Base-by-base conservation (phyloP, 768 basidiomycete genomes). In the Panellus pusillus region DNA sequence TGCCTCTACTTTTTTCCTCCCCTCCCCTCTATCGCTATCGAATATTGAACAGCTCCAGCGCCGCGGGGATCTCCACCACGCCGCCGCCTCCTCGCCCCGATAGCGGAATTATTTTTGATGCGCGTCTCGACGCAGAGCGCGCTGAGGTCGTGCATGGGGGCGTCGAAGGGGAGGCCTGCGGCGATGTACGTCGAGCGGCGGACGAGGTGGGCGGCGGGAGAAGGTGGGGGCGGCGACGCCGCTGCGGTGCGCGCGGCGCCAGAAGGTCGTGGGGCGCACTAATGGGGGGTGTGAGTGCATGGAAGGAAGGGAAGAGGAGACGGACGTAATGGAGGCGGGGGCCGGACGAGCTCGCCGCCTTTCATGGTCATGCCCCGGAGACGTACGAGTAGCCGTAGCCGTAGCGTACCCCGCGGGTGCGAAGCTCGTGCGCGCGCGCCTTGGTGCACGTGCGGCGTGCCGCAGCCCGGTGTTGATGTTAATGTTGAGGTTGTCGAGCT, bases 211-310 rank as follows among this genome's bases (percentile, higher is more conserved):
- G 81, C 81, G 0, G 87, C 79, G 0, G 89, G 89, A 87, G 65
- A 88, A 90, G 0, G 81, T 84, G 6, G 86, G 79, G 4, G 76
- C 79, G 42, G 86, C 77, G 1, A 91, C 86, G 14, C 87, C 89
- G 17, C 87, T 88, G 13, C 84, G 81, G 28, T 72, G 78, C 1
- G 86, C 89, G 58, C 82, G 84, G 29, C 87, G 78, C 89, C 89
- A 91, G 66, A 91, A 90, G 0, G 89, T 87, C 7, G 82, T 87
- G 0, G 89, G 89, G n/a, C 89, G 86, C 32, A 89, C 89, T 91
- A 56, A 13, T 42, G 35, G 37, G 49, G 15, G 52, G n/a, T n/a
- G n/a, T n/a, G n/a, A n/a, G n/a, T n/a, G n/a, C n/a, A n/a, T n/a
- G n/a, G n/a, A n/a, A n/a, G n/a, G 7, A 24, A n/a, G 9, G 17